phyloP scores from a whole-genome alignment of 345 rosid species.

The Garcia nutans region DNA sequence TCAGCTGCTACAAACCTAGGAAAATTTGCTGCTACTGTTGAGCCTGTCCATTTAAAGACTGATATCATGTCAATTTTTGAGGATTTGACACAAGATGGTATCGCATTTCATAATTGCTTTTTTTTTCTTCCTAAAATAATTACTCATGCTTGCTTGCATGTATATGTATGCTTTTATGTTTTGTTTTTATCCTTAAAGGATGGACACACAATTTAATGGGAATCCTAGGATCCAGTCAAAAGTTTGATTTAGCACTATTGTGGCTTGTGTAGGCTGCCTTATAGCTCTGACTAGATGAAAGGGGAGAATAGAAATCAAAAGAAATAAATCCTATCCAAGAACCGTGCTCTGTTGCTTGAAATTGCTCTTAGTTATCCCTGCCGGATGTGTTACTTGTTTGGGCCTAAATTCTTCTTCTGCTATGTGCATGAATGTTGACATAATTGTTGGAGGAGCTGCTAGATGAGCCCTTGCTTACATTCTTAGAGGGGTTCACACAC shows the following conservation, averaged over 20 bases:
- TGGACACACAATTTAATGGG: background rate
- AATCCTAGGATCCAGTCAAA: background rate
- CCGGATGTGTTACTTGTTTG: background rate
- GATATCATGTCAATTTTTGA: constrained; percentile 89
- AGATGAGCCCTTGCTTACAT: background rate
- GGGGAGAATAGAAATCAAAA: background rate
- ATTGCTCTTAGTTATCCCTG: background rate
- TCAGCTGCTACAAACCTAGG: constrained; percentile 93
- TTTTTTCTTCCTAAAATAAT: background rate
- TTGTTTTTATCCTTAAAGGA: background rate
- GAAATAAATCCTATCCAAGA: background rate
- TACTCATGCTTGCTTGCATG: background rate
- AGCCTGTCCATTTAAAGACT: constrained; percentile 70
- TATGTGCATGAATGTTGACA: background rate
- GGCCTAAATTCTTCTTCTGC: background rate
- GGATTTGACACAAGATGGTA: constrained; percentile 97
- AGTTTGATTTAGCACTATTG: background rate
- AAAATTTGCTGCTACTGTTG: constrained; percentile 93
- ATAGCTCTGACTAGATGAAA: background rate
- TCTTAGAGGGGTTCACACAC: background rate
- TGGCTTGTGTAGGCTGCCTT: background rate
- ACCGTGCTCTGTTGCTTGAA: background rate
- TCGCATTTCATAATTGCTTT: background rate
- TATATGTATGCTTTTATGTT: background rate
- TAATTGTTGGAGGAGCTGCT: background rate